Percentiles rank a stretch among this genome's conserved stretches.
phyloP scores from a whole-genome alignment of 1,284 basidiomycete species.

The Ceratorhiza oryzae-sativae region DNA sequence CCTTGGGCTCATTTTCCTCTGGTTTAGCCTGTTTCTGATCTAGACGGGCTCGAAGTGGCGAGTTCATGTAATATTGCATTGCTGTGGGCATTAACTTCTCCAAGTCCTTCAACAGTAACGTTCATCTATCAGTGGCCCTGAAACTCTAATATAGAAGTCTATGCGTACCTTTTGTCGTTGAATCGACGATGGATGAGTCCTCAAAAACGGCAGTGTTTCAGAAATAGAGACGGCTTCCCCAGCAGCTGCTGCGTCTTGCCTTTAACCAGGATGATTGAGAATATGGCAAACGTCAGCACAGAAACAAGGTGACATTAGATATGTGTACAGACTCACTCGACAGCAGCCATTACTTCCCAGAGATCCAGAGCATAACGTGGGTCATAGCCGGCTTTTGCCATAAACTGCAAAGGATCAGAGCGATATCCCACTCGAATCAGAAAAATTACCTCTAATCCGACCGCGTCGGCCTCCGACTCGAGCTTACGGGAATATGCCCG shows the following conservation, averaged over 20 bases:
- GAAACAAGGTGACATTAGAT: too few relatives aligned
- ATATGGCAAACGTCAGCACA: too few relatives aligned
- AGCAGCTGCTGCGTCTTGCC: slow-evolving; percentile 49
- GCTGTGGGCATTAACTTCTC: slow-evolving; percentile 51
- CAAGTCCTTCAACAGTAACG: slow-evolving; percentile 46
- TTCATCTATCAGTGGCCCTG: background rate
- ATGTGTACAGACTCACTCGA: slow-evolving; percentile 48
- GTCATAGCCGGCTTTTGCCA: slow-evolving; percentile 58
- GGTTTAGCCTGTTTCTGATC: slow-evolving; percentile 1
- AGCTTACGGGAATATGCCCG: slow-evolving; percentile 59
- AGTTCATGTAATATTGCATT: slow-evolving; percentile 50
- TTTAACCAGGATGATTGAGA: too few relatives aligned
- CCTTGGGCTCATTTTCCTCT: background rate
- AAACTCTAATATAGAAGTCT: background rate
- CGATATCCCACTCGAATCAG: slow-evolving; percentile 32
- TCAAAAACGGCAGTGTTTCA: slow-evolving; percentile 52
- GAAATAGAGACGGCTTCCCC: slow-evolving; percentile 48
- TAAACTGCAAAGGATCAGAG: slow-evolving; percentile 47
- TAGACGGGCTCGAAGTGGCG: slow-evolving; percentile 25
- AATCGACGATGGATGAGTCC: slow-evolving; percentile 58
- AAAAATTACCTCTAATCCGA: slow-evolving; percentile 54
- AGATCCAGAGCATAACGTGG: slow-evolving; percentile 55
- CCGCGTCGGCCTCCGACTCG: slow-evolving; percentile 58
- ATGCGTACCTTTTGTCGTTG: slow-evolving; percentile 51
- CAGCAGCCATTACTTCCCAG: slow-evolving; percentile 57